These are phyloP conservation scores for Pythium scleroteichum DNA, from an alignment of 352 stramenopile genomes.

Conservation along the genomic window DNA sequence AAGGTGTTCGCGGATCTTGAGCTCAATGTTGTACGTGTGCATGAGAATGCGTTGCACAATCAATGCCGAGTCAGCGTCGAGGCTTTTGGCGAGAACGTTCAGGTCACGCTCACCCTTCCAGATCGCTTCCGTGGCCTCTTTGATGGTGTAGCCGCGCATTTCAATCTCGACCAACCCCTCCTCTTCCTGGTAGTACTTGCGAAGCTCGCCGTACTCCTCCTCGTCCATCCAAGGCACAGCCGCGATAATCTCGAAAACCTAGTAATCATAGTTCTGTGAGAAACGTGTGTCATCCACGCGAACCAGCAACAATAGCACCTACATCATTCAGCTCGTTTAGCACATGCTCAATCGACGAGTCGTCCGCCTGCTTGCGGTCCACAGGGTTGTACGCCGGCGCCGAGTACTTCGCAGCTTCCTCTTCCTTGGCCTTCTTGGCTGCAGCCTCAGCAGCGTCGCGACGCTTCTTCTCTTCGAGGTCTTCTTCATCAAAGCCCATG, in stretches of 20 bases:
- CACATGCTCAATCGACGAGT: constrained; percentile 59
- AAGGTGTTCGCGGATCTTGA: constrained; percentile 55
- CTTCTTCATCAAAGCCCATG: constrained; percentile 61
- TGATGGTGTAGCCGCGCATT: constrained; percentile 51
- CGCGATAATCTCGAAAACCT: constrained; percentile 66
- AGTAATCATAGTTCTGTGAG: not conserved
- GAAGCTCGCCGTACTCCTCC: constrained; percentile 58
- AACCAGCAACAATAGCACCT: constrained; percentile 6
- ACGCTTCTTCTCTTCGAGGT: constrained; percentile 42
- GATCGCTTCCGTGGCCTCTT: constrained; percentile 50
- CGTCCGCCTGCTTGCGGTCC: constrained; percentile 40
- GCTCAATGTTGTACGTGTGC: constrained; percentile 65
- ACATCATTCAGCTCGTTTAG: constrained; percentile 64
- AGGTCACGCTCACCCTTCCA: constrained; percentile 73
- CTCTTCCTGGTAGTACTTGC: constrained; percentile 63
- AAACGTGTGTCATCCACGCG: not conserved
- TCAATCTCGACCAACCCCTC: constrained; percentile 67
- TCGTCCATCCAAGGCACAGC: constrained; percentile 70
- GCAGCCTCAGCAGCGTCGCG: constrained; percentile 38
- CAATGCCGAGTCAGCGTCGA: constrained; percentile 62
- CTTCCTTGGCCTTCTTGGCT: constrained; percentile 36
- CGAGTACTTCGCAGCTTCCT: constrained; percentile 40
- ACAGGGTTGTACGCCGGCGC: constrained; percentile 58
- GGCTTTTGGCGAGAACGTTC: constrained; percentile 39
- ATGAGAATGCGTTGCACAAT: constrained; percentile 77